Evolutionary conservation across 2,329 filamentous ascomycete genomes (phyloP).

Genomic region (Penicillium decumbens): DNA sequence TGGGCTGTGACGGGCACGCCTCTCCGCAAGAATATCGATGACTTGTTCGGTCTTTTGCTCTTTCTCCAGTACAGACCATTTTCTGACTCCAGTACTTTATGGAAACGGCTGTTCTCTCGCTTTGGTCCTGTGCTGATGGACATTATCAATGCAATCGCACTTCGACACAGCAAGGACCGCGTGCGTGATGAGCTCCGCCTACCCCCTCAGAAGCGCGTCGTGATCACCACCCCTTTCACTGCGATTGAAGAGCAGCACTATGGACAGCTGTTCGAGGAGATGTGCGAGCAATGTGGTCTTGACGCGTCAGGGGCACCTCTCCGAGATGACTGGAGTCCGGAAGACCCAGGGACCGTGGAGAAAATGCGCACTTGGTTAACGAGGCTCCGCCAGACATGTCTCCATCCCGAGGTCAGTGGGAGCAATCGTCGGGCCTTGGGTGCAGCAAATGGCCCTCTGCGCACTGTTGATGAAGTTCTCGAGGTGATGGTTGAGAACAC

Average conservation of each 20-base stretch:
- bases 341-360: constrained; percentile 55
- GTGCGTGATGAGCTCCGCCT: constrained; percentile 74
- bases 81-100: constrained; percentile 59
- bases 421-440: constrained; percentile 62
- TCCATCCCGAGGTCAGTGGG: constrained; percentile 77
- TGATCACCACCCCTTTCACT: constrained; percentile 86
- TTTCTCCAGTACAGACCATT: constrained; percentile 80
- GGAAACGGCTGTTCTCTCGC: constrained; percentile 60
- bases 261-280: constrained; percentile 65
- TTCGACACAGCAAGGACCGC: constrained; percentile 80
- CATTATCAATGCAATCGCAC: constrained; percentile 66
- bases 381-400: constrained; percentile 71
- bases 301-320: constrained; percentile 60
- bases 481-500: constrained; percentile 88
- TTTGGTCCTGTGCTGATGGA: constrained; percentile 62
- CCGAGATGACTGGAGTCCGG: constrained; percentile 59
- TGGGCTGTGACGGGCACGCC: constrained; percentile 95
- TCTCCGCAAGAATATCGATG: constrained; percentile 70
- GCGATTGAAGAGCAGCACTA: constrained; percentile 91
- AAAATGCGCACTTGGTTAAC: constrained; percentile 76
- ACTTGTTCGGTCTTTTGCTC: constrained; percentile 72
- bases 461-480: constrained; percentile 80
- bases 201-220: constrained; percentile 76
- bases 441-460: constrained; percentile 61
- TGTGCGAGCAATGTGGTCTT: constrained; percentile 67